These are phyloP conservation scores for Podila epicladia DNA, from an alignment of 192 early-diverging fungal genomes.

Conservation along the genomic window DNA sequence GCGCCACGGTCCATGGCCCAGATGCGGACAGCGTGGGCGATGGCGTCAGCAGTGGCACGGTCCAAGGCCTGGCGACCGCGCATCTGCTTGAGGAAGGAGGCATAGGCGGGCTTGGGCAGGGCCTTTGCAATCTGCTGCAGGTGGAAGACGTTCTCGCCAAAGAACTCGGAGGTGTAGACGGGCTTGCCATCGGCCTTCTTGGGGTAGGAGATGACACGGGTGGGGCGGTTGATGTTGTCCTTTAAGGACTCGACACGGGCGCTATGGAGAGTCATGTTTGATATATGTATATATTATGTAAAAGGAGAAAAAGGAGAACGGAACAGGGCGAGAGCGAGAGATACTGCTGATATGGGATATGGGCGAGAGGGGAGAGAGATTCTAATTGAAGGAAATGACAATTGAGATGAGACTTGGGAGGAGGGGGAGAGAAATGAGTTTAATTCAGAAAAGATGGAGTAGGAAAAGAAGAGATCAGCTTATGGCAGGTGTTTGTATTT, in stretches of 20 bases:
- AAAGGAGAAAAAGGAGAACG: constrained; percentile 1
- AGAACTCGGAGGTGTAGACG: constrained; percentile 89
- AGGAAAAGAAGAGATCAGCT: neutral
- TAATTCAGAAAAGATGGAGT: constrained; percentile 5
- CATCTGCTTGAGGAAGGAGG: constrained; percentile 92
- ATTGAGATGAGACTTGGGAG: neutral
- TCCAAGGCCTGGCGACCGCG: constrained; percentile 90
- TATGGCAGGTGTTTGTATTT: neutral
- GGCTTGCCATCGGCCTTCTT: constrained; percentile 71
- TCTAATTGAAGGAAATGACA: neutral
- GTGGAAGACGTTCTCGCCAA: constrained; percentile 94
- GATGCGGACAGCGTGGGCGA: constrained; percentile 97
- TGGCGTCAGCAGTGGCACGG: constrained; percentile 95
- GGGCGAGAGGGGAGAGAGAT: neutral
- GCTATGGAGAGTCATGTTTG: constrained; percentile 47
- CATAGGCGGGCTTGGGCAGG: constrained; percentile 96
- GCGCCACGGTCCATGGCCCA: constrained; percentile 99
- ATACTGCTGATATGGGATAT: neutral
- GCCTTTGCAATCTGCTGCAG: constrained; percentile 88
- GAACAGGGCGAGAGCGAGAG: neutral
- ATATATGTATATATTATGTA: constrained; percentile 10
- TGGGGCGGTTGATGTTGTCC: constrained; percentile 66
- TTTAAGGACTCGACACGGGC: constrained; percentile 57
- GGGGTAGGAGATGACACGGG: constrained; percentile 85
- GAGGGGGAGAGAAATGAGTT: constrained; percentile 10